These are phyloP conservation scores for Alternaria dauci DNA, from an alignment of 2,329 filamentous ascomycete genomes.

Conservation along the genomic window DNA sequence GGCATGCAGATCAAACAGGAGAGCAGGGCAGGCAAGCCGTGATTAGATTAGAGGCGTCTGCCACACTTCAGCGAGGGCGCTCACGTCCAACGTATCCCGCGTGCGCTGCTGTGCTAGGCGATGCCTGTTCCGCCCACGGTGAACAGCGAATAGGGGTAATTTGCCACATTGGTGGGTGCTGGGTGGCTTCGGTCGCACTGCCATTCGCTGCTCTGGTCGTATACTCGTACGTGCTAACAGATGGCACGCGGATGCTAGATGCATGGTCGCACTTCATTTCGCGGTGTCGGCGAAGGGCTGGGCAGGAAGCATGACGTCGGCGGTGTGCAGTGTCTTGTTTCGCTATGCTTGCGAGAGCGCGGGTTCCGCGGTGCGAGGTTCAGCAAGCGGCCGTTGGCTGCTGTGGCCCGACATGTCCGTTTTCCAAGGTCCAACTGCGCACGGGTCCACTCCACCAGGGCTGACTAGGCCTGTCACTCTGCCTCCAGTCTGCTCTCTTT, in stretches of 20 bases:
- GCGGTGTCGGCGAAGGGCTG: conserved; percentile 1
- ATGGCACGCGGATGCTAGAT: conserved; percentile 1
- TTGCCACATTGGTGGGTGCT: conserved; percentile 16
- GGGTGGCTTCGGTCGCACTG: conserved; percentile 11
- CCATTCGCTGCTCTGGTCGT: conserved; percentile 10
- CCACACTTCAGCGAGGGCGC: conserved; percentile 16
- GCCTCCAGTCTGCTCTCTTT: conserved; percentile 1
- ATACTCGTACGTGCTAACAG: conserved; percentile 9
- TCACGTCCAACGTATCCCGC: conserved; percentile 7
- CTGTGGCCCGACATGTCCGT: background rate
- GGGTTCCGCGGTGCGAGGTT: background rate
- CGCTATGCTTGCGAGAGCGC: background rate
- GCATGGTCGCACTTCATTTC: conserved; percentile 5
- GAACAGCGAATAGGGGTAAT: conserved; percentile 19
- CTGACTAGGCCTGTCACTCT: background rate
- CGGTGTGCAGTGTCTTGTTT: background rate
- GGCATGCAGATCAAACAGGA: conserved; percentile 29
- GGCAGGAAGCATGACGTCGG: conserved; percentile 2
- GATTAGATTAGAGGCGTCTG: conserved; percentile 8
- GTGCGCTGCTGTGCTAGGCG: conserved; percentile 1
- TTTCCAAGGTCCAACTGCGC: background rate
- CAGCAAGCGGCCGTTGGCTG: conserved; percentile 2
- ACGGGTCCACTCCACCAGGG: background rate
- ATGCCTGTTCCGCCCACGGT: conserved; percentile 9
- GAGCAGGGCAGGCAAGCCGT: background rate